phyloP scores from a whole-genome alignment of 768 basidiomycete genomes.

The Hygrophorus russula region DNA sequence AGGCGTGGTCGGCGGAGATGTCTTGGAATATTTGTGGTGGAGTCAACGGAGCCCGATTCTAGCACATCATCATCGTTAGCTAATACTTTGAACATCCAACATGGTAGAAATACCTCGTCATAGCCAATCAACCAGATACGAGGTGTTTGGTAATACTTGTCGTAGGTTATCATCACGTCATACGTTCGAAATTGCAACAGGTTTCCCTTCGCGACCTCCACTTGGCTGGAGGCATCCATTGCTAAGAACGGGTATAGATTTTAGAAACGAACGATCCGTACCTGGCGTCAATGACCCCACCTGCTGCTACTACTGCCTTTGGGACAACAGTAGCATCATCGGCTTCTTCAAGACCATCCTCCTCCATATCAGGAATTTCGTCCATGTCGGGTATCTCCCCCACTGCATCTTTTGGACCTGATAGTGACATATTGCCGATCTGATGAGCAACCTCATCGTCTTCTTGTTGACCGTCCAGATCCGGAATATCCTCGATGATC shows the following conservation, averaged over 20 bases:
- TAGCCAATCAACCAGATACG: slow-evolving; percentile 97
- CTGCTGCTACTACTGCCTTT: slow-evolving; percentile 20
- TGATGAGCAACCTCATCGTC: slow-evolving; percentile 32
- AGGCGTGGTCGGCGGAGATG: slow-evolving; percentile 91
- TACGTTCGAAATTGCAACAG: slow-evolving; percentile 94
- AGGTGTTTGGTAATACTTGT: slow-evolving; percentile 99
- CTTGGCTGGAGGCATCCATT: slow-evolving; percentile 30
- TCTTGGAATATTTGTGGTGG: slow-evolving; percentile 94
- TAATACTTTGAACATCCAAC: background rate
- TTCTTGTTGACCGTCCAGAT: slow-evolving; percentile 44
- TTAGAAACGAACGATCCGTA: slow-evolving; percentile 16
- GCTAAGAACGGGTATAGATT: background rate
- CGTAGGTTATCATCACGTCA: slow-evolving; percentile 99
- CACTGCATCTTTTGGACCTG: slow-evolving; percentile 16
- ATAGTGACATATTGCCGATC: slow-evolving; percentile 36
- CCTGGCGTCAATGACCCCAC: slow-evolving; percentile 37
- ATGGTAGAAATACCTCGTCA: slow-evolving; percentile 58
- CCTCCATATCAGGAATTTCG: slow-evolving; percentile 99
- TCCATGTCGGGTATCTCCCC: slow-evolving; percentile 71
- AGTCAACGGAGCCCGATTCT: slow-evolving; percentile 85
- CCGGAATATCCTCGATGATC: slow-evolving; percentile 78
- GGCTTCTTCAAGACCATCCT: slow-evolving; percentile 79
- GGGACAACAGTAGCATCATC: slow-evolving; percentile 78
- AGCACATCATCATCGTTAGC: slow-evolving; percentile 6
- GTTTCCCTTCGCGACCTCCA: slow-evolving; percentile 66